Base-by-base conservation (phyloP, 768 basidiomycete species). In the Pluteus cervinus region DNA sequence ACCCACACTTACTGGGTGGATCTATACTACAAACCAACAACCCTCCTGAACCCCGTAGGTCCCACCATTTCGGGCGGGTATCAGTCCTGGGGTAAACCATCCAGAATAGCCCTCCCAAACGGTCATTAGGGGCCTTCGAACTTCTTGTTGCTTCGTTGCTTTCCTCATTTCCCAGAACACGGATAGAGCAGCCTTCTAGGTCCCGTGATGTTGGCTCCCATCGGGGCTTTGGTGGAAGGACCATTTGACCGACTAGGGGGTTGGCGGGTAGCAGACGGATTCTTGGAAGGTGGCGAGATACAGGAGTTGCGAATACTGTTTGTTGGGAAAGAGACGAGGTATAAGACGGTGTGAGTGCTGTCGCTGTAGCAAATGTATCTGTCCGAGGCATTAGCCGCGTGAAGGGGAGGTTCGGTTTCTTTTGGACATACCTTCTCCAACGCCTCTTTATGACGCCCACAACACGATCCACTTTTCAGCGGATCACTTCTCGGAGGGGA, bases 61-160 rank as follows among this genome's bases (percentile, higher is more conserved):
- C n/a, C n/a, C n/a, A n/a, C n/a, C n/a, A n/a, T n/a, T n/a, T n/a
- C n/a, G n/a, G n/a, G n/a, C n/a, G n/a, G n/a, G n/a, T 96, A 92
- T 1, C 96, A 94, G 56, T 97, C 84, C 2, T 58, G 50, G 1
- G 96, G 96, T 48, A 99, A 61, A 55, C 96, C 98, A 45, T 87
- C 82, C 49, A 96, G 51, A 30, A 98, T 91, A 2, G 92, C 89
- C 58, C 82, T 87, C n/a, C 92, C 92, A 56, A 99, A 99, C 2
- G 96, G 90, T 45, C 94, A 58, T 55, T 98, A 97, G 1, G 92
- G 91, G 5, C 97, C 90, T 37, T 96, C 96, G 54, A 84, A 98
- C 57, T 99, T 98, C 94, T 55, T 92, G 86, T 52, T 0, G 93
- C 93, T 55, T 94, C 92, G 57, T 97, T 96, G 56, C 85, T 87